These are phyloP conservation scores for Fusarium torreyae DNA, from an alignment of 2,329 filamentous ascomycete genomes.

Conservation along the genomic window DNA sequence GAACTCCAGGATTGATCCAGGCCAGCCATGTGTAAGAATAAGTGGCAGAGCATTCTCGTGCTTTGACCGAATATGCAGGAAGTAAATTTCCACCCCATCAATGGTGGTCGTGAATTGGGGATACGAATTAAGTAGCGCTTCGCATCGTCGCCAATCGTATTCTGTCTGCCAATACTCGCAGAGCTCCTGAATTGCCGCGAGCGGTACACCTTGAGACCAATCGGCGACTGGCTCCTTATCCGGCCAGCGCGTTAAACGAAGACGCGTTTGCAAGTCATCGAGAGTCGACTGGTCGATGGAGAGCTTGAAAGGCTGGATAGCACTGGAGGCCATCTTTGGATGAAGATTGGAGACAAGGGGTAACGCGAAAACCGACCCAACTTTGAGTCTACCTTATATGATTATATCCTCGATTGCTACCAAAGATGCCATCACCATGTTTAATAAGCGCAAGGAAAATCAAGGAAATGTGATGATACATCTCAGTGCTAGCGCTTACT, in stretches of 20 bases:
- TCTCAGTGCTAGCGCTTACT: not conserved
- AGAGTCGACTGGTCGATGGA: constrained; percentile 1
- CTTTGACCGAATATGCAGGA: constrained; percentile 18
- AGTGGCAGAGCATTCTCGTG: constrained; percentile 9
- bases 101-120: constrained; percentile 18
- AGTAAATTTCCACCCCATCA: constrained; percentile 17
- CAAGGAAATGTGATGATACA: not conserved
- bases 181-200: not conserved
- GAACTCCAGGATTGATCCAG: constrained; percentile 22
- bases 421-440: not conserved
- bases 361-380: not conserved
- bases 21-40: constrained; percentile 27
- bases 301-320: constrained; percentile 12
- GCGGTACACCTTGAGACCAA: constrained; percentile 21
- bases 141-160: constrained; percentile 22
- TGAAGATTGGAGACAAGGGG: not conserved
- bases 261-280: constrained; percentile 11
- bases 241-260: constrained; percentile 16
- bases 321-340: not conserved
- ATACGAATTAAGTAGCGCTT: constrained; percentile 15
- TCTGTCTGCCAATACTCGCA: constrained; percentile 17
- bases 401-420: not conserved
- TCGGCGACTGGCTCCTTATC: constrained; percentile 13
- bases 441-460: not conserved
- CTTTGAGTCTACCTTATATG: not conserved